Base-by-base conservation (phyloP, 2,329 filamentous ascomycete genomes). In the Phaeosphaeriaceae sp. region DNA sequence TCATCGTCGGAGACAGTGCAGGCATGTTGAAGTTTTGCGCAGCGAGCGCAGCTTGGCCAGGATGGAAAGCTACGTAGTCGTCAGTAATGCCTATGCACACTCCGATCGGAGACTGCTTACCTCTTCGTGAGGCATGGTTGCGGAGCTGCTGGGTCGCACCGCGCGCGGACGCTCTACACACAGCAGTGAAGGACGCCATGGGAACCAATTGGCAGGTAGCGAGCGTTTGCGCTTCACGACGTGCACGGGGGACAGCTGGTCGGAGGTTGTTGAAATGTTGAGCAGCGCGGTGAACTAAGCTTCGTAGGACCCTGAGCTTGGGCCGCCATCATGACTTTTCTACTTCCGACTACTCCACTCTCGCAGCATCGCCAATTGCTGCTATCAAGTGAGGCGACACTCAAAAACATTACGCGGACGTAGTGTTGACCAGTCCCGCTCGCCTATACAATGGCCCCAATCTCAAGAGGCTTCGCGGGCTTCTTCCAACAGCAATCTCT, bases 1-100 rank as follows among this genome's bases (percentile, higher is more conserved):
- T 97, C 93, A 97, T 97, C 57, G 93, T 97, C 56, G 93, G 93
- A 62, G 92, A 96, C 64, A 97, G 86, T 43, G 93, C 93, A 24
- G 93, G 93, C 93, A 97, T 97, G 55, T 89, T 91, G 81, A 96
- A 93, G 80, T 94, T 95, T 65, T 93, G 90, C 23, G 92, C 93
- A 51, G 90, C 92, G 69, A 89, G 84, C 70, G 82, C 84, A 68
- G 84, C 81, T 58, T 88, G 80, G 55, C 87, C 87, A 44, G 88
- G 87, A 66, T 85, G 84, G 77, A 91, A 88, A 70, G 85, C 91
- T 93, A 50, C 55, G 56, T 53, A 57, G 35, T 57, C 49, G 63
- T 76, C 64, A 77, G 65, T 63, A 26, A 22, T 46, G 50, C 54
- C 24, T 19, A 23, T 55, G 49, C 51, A 54, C 54, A 63, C 49